Base-by-base conservation (phyloP, 1,139 yeast species). In the Candida dubliniensis region DNA sequence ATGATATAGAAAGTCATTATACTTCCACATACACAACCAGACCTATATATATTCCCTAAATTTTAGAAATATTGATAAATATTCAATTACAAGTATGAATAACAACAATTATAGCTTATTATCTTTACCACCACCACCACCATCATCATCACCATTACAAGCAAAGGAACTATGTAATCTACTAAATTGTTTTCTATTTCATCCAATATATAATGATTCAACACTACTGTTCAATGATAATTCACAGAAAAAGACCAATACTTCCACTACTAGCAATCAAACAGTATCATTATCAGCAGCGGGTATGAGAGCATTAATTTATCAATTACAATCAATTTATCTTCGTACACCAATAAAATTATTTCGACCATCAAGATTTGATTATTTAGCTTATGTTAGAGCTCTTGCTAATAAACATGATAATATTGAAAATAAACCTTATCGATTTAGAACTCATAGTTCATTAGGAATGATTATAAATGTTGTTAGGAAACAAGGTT, bases 321-420 rank as follows among this genome's bases (percentile, higher is more conserved):
- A 86, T 48, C 96, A 91, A 64, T 53, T 90, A 37, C 85, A 89
- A 40, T 71, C 93, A 0, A 69, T 91, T 35, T 91, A 90, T 59
- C 64, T 90, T 37, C 74, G 97, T 45, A 87, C 96, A 0, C 87
- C 91, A 0, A 86, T 89, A 40, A 91, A 91, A 64, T 72, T 91
- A 25, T 91, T 91, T 60, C 73, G 96, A 31, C 98, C 98, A 2
- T 84, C 96, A 5, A 69, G 97, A 41, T 87, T 91, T 49, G 98
- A 91, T 62, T 89, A 87, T 57, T 68, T 88, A 59, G 85, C 87
- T 8, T 37, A 82, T 44, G 81, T 84, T 0, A 62, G 88, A 41
- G 78, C 81, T 25, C 59, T 81, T 29, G 78, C 76, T n/a, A 61
- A 71, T 49, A 63, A 64, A 37, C 67, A 69, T 48, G 79, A 76